These are phyloP conservation scores for Eutrema salsugineum DNA, from an alignment of 441 rosid genomes.

Conservation along the genomic window DNA sequence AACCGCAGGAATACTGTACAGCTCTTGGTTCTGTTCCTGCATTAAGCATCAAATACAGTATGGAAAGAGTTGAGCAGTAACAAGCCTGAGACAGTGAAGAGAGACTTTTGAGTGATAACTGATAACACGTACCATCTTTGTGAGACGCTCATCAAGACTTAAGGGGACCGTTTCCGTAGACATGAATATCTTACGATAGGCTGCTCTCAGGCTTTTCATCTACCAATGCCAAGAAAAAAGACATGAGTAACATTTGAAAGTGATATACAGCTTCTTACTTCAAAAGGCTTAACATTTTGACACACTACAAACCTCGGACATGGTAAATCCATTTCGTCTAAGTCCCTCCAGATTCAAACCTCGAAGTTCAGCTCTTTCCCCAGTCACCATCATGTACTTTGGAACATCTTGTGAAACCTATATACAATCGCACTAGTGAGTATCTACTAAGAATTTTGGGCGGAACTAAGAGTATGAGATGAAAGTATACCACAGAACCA, in stretches of 20 bases:
- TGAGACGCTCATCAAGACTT: conserved; percentile 73
- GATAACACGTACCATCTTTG: conserved; percentile 53
- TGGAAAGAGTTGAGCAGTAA: not conserved
- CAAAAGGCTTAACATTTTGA: conserved; percentile 5
- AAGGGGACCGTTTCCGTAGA: conserved; percentile 37
- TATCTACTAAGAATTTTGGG: not conserved
- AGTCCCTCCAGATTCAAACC: conserved; percentile 93
- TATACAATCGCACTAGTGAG: not conserved
- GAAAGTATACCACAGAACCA: conserved; percentile 79
- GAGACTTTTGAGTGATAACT: not conserved
- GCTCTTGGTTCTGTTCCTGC: conserved; percentile 57
- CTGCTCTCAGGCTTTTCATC: conserved; percentile 71
- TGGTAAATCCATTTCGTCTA: conserved; percentile 66
- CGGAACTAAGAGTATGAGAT: not conserved
- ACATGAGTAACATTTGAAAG: conserved; percentile 2
- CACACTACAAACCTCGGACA: conserved; percentile 51
- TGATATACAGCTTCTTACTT: not conserved
- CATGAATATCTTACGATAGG: conserved; percentile 88
- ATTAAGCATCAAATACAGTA: conserved; percentile 19
- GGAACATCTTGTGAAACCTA: conserved; percentile 97
- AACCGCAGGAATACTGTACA: conserved; percentile 53
- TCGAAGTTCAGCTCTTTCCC: conserved; percentile 88
- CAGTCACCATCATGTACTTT: conserved; percentile 84
- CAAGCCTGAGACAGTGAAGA: not conserved
- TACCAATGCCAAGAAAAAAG: conserved; percentile 25